These are phyloP conservation scores for Powellomyces hirtus DNA, from an alignment of 192 early-diverging fungal genomes.

Conservation along the genomic window DNA sequence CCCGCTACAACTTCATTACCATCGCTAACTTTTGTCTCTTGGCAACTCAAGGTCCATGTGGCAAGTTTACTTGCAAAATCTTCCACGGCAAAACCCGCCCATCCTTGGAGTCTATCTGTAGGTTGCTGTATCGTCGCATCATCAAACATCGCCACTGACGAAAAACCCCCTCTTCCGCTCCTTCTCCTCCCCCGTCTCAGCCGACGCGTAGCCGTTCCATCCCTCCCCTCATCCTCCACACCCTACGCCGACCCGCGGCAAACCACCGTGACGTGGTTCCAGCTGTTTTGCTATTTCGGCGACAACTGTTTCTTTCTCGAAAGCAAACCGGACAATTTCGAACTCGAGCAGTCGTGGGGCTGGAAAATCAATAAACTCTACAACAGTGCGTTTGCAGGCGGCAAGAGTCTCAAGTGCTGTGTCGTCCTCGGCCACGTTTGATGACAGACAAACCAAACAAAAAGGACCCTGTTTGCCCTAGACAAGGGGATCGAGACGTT, in stretches of 20 bases:
- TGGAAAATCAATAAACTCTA: conserved; percentile 42
- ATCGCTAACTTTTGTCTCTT: neutral
- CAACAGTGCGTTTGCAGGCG: conserved; percentile 28
- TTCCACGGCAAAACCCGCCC: neutral
- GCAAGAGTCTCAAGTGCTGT: conserved; percentile 14
- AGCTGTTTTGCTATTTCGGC: conserved; percentile 32
- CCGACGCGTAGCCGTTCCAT: conserved; percentile 23
- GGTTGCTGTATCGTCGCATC: too few relatives aligned
- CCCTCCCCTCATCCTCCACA: conserved; percentile 5
- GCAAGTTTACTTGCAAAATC: conserved; percentile 41
- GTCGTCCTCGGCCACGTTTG: conserved; percentile 27
- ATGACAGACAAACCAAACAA: too few relatives aligned
- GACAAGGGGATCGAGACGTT: too few relatives aligned
- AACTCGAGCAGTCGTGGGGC: conserved; percentile 39
- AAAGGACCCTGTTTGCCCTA: too few relatives aligned
- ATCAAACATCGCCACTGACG: too few relatives aligned
- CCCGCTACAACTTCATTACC: too few relatives aligned
- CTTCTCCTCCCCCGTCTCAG: too few relatives aligned
- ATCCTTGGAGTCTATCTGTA: conserved; percentile 43
- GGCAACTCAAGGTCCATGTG: conserved; percentile 35
- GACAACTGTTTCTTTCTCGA: conserved; percentile 32
- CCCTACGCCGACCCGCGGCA: conserved; percentile 33
- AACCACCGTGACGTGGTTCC: conserved; percentile 32
- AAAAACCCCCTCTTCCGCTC: too few relatives aligned
- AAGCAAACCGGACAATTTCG: conserved; percentile 44